Conservation (phyloP, 768 basidiomycete species). For the Boletus subparvulus region DNA sequence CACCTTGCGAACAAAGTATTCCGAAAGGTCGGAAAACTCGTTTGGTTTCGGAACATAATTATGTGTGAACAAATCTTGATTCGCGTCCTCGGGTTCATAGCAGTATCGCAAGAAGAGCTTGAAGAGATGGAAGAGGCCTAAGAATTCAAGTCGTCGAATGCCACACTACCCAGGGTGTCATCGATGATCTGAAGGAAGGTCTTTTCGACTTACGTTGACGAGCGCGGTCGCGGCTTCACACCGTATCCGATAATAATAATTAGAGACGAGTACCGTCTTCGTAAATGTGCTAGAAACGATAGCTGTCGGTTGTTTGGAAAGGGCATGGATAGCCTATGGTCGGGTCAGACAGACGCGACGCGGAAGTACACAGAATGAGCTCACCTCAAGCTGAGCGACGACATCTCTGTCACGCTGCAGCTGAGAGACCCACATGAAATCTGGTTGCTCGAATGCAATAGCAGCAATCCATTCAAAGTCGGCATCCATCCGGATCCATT, state of each 20-base stretch:
- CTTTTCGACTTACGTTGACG: constrained; percentile 57
- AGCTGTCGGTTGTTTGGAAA: constrained; percentile 75
- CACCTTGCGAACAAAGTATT: constrained; percentile 96
- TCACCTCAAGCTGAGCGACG: constrained; percentile 92
- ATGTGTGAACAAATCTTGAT: constrained; percentile 81
- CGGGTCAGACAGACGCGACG: constrained; percentile 11
- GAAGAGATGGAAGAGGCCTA: constrained; percentile 94
- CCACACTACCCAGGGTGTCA: constrained; percentile 60
- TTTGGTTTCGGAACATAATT: constrained; percentile 94
- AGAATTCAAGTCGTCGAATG: constrained; percentile 75
- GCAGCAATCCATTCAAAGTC: constrained; percentile 99
- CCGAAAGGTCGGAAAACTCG: constrained; percentile 86
- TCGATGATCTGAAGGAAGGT: constrained; percentile 5
- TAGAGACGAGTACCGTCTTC: constrained; percentile 89
- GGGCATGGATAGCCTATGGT: constrained; percentile 86
- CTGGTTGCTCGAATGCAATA: constrained; percentile 90
- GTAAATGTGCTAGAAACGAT: constrained; percentile 91
- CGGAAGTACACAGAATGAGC: constrained; percentile 21
- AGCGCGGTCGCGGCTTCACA: constrained; percentile 91
- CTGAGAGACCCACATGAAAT: constrained; percentile 99
- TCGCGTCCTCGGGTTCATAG: constrained; percentile 81
- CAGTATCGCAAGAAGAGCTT: constrained; percentile 91
- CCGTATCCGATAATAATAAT: constrained; percentile 94
- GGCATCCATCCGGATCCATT: constrained; percentile 99
- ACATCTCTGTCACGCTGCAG: constrained; percentile 95